Evolutionary conservation across 768 basidiomycete genomes (phyloP).

Genomic region (Suillus discolor): DNA sequence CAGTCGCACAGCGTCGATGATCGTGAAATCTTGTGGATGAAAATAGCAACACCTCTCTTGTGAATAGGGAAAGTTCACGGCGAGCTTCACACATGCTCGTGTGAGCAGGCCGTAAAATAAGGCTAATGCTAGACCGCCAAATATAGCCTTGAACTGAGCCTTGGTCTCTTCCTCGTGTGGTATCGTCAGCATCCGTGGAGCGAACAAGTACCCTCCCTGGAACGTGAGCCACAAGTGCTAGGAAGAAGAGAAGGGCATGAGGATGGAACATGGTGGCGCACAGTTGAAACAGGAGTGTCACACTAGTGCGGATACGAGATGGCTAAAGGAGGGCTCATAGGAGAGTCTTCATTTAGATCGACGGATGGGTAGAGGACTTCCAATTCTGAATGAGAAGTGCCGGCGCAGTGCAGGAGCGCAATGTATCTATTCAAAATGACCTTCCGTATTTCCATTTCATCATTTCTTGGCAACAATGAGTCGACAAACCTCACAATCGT

Average conservation of each 20-base stretch:
- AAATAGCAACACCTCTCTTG: background rate
- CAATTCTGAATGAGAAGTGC: slow-evolving; percentile 54
- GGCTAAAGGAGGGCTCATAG: slow-evolving; percentile 22
- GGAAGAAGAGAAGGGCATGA: slow-evolving; percentile 42
- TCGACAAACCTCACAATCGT: slow-evolving; percentile 13
- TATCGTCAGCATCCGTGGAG: slow-evolving; percentile 43
- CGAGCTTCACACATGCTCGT: background rate
- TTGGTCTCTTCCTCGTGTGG: slow-evolving; percentile 63
- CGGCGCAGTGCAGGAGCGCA: slow-evolving; percentile 52
- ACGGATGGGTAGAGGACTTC: slow-evolving; percentile 41
- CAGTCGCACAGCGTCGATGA: background rate
- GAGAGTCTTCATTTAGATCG: background rate
- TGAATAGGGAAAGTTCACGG: background rate
- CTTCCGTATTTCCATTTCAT: slow-evolving; percentile 38
- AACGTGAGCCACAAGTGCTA: slow-evolving; percentile 51
- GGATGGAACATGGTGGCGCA: slow-evolving; percentile 44
- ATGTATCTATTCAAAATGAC: slow-evolving; percentile 55
- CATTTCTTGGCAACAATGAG: slow-evolving; percentile 15
- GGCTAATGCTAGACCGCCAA: slow-evolving; percentile 45
- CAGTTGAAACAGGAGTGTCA: slow-evolving; percentile 39
- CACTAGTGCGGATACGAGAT: slow-evolving; percentile 15
- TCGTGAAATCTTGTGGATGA: background rate
- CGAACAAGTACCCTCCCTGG: slow-evolving; percentile 53
- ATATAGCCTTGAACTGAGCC: slow-evolving; percentile 71
- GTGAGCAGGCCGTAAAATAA: slow-evolving; percentile 13